These are phyloP conservation scores for Punica granatum DNA, from an alignment of 345 rosid genomes.

Conservation along the genomic window DNA sequence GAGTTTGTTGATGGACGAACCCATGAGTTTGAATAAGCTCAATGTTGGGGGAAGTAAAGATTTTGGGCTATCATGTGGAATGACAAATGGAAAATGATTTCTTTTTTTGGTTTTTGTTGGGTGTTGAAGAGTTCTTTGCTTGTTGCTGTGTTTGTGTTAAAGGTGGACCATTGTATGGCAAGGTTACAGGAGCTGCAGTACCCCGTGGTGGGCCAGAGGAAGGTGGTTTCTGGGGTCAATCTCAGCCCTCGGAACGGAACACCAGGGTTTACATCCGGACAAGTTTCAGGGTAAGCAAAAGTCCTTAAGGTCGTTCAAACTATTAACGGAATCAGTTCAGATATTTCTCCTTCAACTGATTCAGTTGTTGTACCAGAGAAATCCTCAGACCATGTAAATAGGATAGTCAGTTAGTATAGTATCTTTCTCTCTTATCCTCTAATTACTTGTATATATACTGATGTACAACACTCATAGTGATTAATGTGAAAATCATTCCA, in stretches of 20 bases:
- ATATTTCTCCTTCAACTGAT: no score
- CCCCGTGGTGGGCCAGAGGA: constrained; percentile 80
- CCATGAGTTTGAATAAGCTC: no score
- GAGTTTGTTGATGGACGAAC: no score
- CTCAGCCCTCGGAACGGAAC: constrained; percentile 88
- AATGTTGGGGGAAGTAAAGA: no score
- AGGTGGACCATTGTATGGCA: constrained; percentile 96
- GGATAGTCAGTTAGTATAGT: no score
- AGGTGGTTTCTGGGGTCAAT: constrained; percentile 69
- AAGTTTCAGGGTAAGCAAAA: constrained; percentile 97
- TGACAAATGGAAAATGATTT: not conserved
- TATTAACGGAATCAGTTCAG: no score
- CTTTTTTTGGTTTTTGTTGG: not conserved
- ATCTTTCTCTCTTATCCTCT: no score
- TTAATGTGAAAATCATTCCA: no score
- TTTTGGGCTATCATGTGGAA: not conserved
- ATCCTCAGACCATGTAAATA: no score
- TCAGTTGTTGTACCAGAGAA: no score
- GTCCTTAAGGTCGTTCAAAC: constrained; percentile 76
- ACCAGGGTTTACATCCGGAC: constrained; percentile 77
- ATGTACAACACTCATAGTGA: no score
- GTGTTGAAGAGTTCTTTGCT: not conserved
- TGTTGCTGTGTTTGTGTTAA: constrained; percentile 14
- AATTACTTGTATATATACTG: no score
- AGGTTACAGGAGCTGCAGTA: constrained; percentile 88